phyloP scores from a whole-genome alignment of 352 stramenopile genomes.

The Phytophthora melonis region DNA sequence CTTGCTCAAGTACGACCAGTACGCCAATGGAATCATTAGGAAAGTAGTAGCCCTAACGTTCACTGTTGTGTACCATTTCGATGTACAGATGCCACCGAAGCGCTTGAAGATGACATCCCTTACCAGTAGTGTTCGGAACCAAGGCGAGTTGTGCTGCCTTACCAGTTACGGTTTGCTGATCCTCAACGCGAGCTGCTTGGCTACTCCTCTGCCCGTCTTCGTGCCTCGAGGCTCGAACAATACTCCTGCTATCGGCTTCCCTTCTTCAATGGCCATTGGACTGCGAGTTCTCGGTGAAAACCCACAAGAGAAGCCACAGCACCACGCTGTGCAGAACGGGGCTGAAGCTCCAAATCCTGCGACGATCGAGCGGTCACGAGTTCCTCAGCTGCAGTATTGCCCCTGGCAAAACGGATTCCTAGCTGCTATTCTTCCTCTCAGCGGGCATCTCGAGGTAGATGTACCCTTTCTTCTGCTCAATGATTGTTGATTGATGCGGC shows the following conservation, averaged over 20 bases:
- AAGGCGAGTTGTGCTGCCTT: slow-evolving; percentile 57
- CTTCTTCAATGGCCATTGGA: slow-evolving; percentile 50
- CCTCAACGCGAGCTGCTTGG: slow-evolving; percentile 47
- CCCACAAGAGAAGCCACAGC: slow-evolving; percentile 60
- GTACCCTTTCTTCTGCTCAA: neutral
- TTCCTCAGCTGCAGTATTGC: slow-evolving; percentile 50
- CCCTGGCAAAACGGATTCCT: slow-evolving; percentile 43
- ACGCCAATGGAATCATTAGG: neutral
- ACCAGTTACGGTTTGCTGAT: slow-evolving; percentile 68
- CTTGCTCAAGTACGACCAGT: slow-evolving; percentile 38
- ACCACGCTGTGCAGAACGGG: slow-evolving; percentile 61
- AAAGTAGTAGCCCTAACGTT: neutral
- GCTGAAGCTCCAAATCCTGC: slow-evolving; percentile 44
- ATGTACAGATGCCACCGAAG: slow-evolving; percentile 42
- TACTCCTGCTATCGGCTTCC: slow-evolving; percentile 57
- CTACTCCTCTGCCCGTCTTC: slow-evolving; percentile 42
- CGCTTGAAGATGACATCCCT: slow-evolving; percentile 67
- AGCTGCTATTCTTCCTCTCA: slow-evolving; percentile 56
- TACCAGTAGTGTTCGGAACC: slow-evolving; percentile 42
- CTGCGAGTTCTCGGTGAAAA: slow-evolving; percentile 65
- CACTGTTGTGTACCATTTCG: slow-evolving; percentile 6
- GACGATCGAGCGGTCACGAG: slow-evolving; percentile 42
- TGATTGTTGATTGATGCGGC: neutral
- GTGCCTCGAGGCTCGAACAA: slow-evolving; percentile 51
- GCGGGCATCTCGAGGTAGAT: slow-evolving; percentile 64